Conservation (phyloP, 345 rosid genomes). For the Lumnitzera racemosa region DNA sequence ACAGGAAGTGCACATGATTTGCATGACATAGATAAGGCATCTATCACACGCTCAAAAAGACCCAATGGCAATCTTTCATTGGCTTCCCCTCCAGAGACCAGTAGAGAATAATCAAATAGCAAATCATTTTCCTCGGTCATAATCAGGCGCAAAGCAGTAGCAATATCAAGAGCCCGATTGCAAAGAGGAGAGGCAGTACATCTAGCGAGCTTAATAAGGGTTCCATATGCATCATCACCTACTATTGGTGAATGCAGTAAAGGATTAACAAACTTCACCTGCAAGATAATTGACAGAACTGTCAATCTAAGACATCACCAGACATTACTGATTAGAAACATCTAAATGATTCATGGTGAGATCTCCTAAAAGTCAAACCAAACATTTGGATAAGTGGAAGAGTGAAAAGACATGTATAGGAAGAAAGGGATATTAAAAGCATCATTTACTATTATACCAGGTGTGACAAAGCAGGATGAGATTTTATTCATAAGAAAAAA, state of each 20-base stretch:
- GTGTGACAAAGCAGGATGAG: too few species aligned
- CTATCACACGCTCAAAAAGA: slow-evolving; percentile 74
- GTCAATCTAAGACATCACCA: background rate
- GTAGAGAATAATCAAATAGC: slow-evolving; percentile 41
- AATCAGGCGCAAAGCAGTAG: slow-evolving; percentile 81
- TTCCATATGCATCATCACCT: slow-evolving; percentile 67
- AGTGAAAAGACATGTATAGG: too few species aligned
- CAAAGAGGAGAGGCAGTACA: slow-evolving; percentile 81
- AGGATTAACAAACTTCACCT: slow-evolving; percentile 84
- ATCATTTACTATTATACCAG: too few species aligned
- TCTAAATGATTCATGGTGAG: too few species aligned
- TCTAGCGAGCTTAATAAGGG: slow-evolving; percentile 74
- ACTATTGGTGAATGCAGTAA: slow-evolving; percentile 75
- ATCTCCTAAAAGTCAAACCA: too few species aligned
- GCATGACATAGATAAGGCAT: slow-evolving; percentile 66
- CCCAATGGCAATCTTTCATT: slow-evolving; percentile 41
- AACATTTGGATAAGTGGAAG: too few species aligned
- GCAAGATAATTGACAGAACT: slow-evolving; percentile 7
- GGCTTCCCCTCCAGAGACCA: slow-evolving; percentile 39
- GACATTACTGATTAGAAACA: background rate
- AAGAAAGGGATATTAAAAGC: too few species aligned
- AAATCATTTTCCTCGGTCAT: slow-evolving; percentile 47
- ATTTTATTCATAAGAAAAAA: too few species aligned
- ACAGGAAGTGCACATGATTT: slow-evolving; percentile 93
- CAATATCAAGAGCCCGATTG: slow-evolving; percentile 90